phyloP scores from a whole-genome alignment of 2,329 filamentous ascomycete genomes.

The Hymenoscyphus linearis region DNA sequence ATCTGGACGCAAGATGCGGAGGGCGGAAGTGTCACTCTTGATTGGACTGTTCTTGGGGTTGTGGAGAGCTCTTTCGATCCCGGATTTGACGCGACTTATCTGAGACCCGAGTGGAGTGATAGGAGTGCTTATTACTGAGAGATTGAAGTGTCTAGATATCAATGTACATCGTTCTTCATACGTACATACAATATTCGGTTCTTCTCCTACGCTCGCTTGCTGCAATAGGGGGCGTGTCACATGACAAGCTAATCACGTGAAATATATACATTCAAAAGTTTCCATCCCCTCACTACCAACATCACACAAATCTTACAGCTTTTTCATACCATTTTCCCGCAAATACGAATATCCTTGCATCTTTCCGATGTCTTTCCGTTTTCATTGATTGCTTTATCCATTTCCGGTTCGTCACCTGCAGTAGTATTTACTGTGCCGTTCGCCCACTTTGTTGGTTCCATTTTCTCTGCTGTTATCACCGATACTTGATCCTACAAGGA shows the following conservation, averaged over 20 bases:
- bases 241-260: neutral
- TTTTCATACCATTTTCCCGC: neutral
- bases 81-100: slow-evolving; percentile 41
- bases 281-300: neutral
- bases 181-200: neutral
- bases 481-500: neutral
- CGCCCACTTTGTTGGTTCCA: neutral
- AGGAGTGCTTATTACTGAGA: slow-evolving; percentile 6
- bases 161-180: neutral
- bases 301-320: neutral
- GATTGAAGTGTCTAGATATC: neutral
- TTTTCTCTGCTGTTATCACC: neutral
- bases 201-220: no score
- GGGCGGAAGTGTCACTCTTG: slow-evolving; percentile 31
- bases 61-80: slow-evolving; percentile 48
- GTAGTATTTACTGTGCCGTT: neutral
- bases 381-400: neutral
- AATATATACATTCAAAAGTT: neutral
- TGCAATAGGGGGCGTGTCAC: neutral
- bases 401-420: neutral
- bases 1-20: slow-evolving; percentile 46
- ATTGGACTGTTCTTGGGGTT: slow-evolving; percentile 49
- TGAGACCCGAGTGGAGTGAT: slow-evolving; percentile 47
- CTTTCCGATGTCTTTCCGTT: neutral
- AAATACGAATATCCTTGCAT: neutral